phyloP scores from a whole-genome alignment of 129 eudicot species.

The Pseudognaphalium luteoalbum region DNA sequence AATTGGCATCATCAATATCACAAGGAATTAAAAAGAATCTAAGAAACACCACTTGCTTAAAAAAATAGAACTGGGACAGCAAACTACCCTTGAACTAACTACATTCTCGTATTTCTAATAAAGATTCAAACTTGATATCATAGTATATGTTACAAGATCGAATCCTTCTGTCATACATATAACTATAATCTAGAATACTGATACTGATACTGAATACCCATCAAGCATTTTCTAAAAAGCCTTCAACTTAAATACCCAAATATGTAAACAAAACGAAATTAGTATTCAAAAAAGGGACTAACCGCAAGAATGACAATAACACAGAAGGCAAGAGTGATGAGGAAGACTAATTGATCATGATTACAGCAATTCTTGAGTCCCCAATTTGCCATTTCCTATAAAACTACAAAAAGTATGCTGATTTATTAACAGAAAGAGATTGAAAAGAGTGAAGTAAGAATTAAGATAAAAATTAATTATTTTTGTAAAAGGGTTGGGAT shows the following conservation, averaged over 20 bases:
- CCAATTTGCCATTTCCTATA: slow-evolving; percentile 57
- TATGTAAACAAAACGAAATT: background rate
- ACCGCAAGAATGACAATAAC: slow-evolving; percentile 74
- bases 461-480: background rate
- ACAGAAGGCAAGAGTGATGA: slow-evolving; percentile 58
- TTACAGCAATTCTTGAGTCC: slow-evolving; percentile 69
- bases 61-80: background rate
- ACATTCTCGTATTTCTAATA: background rate
- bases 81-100: background rate
- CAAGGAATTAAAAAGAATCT: background rate
- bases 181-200: background rate
- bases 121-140: background rate
- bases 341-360: slow-evolving; percentile 67
- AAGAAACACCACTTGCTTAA: background rate
- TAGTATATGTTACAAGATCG: background rate
- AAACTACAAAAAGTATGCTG: background rate
- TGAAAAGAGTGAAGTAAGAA: background rate
- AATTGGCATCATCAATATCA: background rate
- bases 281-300: background rate
- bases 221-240: background rate
- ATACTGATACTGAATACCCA: background rate
- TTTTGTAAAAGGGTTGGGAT: slow-evolving; percentile 32
- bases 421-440: background rate
- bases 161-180: background rate
- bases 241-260: background rate